Conservation (phyloP, 2,329 filamentous ascomycete species). For the Ceratocystis cacaofunesta region DNA sequence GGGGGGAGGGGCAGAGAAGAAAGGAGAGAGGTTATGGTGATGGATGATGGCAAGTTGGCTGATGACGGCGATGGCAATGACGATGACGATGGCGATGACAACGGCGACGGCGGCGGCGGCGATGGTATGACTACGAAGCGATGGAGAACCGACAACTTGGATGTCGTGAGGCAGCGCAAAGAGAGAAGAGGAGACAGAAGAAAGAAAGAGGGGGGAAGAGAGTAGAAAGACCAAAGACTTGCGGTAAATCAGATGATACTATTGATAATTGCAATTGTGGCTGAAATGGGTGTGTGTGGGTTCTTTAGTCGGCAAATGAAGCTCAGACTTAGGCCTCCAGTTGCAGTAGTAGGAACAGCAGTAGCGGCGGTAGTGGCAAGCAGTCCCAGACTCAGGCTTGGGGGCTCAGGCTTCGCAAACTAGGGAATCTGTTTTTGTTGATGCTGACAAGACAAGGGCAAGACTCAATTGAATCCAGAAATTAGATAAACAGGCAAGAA, state of each 20-base stretch:
- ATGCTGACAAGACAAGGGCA: neutral
- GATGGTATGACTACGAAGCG: neutral
- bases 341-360: neutral
- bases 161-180: neutral
- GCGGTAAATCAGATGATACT: neutral
- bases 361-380: too few species aligned
- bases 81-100: neutral
- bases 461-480: too few species aligned
- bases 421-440: neutral
- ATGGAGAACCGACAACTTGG: neutral
- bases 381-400: neutral
- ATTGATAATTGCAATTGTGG: neutral
- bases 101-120: neutral
- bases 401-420: neutral
- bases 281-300: neutral
- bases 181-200: neutral
- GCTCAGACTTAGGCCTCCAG: too few species aligned
- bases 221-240: neutral
- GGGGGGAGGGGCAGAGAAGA: neutral
- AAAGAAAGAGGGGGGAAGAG: neutral
- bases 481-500: neutral
- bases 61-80: neutral
- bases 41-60: neutral
- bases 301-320: neutral
- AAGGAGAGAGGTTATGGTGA: neutral